These are phyloP conservation scores for Thalassiosira oceanica DNA, from an alignment of 352 stramenopile species.

Conservation along the genomic window DNA sequence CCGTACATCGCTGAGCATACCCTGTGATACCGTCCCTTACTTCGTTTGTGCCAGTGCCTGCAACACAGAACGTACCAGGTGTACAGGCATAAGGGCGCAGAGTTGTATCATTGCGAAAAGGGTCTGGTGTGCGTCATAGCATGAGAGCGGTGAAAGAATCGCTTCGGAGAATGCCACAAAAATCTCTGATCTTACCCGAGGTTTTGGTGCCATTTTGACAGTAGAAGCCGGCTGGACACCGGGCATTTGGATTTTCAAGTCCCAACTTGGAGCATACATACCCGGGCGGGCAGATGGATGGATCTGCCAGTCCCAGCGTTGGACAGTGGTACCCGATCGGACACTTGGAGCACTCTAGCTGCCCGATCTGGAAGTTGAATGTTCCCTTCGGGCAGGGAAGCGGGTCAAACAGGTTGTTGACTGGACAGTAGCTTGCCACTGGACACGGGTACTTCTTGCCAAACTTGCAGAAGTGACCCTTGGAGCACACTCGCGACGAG, in stretches of 20 bases:
- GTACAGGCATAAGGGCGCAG: conserved; percentile 92
- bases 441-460: conserved; percentile 84
- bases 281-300: conserved; percentile 88
- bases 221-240: conserved; percentile 90
- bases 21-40: conserved; percentile 86
- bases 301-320: conserved; percentile 88
- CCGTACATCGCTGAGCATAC: conserved; percentile 90
- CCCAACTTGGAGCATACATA: conserved; percentile 88
- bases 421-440: conserved; percentile 89
- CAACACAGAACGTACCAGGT: conserved; percentile 93
- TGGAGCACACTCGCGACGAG: conserved; percentile 55
- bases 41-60: conserved; percentile 88
- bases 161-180: too few species aligned
- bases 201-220: conserved; percentile 92
- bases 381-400: conserved; percentile 88
- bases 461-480: conserved; percentile 58
- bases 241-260: conserved; percentile 87
- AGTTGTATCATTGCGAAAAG: conserved; percentile 95
- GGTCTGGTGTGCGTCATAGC: too few species aligned
- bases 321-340: conserved; percentile 92
- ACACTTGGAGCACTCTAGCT: conserved; percentile 87
- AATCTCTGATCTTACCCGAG: too few species aligned
- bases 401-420: conserved; percentile 83
- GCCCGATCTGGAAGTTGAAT: conserved; percentile 92
- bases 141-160: conserved; percentile 87